Evolutionary conservation across 2,329 filamentous ascomycete species (phyloP).

Genomic region (Didymellaceae sp.): DNA sequence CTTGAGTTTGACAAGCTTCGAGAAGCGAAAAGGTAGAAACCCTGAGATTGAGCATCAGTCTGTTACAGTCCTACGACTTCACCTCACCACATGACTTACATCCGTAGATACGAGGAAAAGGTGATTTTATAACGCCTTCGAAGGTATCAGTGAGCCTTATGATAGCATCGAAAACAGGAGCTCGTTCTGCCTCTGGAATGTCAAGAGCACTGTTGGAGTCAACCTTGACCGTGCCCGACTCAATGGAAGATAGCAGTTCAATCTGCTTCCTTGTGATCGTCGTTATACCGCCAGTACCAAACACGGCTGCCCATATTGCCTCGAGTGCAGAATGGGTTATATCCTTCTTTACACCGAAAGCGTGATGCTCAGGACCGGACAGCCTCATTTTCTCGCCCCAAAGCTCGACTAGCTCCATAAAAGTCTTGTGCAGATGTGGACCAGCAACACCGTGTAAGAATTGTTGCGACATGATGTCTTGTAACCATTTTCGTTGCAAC

Average conservation of each 20-base stretch:
- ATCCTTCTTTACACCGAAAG: slow-evolving; percentile 41
- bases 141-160: slow-evolving; percentile 15
- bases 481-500: slow-evolving; percentile 45
- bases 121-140: slow-evolving; percentile 6
- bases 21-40: not conserved
- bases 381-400: slow-evolving; percentile 41
- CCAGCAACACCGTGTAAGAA: slow-evolving; percentile 47
- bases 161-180: slow-evolving; percentile 16
- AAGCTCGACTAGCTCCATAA: slow-evolving; percentile 42
- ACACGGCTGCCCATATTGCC: slow-evolving; percentile 23
- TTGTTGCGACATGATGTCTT: slow-evolving; percentile 48
- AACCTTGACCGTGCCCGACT: not conserved
- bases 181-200: slow-evolving; percentile 4
- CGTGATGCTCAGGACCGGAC: slow-evolving; percentile 12
- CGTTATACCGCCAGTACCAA: slow-evolving; percentile 13
- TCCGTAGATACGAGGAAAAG: slow-evolving; percentile 7
- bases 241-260: slow-evolving; percentile 2
- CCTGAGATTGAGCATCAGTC: not conserved
- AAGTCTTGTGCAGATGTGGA: slow-evolving; percentile 43
- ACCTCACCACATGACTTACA: not conserved
- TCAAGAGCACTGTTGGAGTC: slow-evolving; percentile 4
- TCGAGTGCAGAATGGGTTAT: slow-evolving; percentile 32
- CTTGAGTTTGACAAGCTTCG: not conserved
- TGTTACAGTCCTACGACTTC: too few species aligned
- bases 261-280: slow-evolving; percentile 19